Evolutionary conservation across 2,329 filamentous ascomycete genomes (phyloP).

Genomic region (Aspergillus niger): DNA sequence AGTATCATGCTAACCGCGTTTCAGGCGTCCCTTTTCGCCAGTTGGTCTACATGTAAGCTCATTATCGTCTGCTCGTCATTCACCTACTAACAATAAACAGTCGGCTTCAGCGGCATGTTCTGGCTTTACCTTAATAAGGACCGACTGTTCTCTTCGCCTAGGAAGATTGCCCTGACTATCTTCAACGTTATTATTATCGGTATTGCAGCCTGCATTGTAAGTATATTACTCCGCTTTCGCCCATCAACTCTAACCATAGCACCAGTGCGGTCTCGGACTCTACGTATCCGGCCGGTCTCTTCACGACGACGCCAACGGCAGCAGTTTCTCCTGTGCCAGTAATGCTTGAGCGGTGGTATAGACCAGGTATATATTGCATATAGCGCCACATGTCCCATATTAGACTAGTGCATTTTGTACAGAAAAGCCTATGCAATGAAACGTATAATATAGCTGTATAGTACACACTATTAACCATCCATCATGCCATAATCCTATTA

Average conservation of each 20-base stretch:
- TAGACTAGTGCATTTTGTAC: not conserved
- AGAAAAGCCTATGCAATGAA: not conserved
- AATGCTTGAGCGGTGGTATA: slow-evolving; percentile 14
- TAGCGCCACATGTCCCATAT: not conserved
- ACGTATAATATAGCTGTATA: not conserved
- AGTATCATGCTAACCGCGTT: slow-evolving; percentile 22
- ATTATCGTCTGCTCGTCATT: no score
- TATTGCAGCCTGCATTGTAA: slow-evolving; percentile 21
- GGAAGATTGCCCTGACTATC: slow-evolving; percentile 25
- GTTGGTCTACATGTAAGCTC: slow-evolving; percentile 61
- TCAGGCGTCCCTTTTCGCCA: slow-evolving; percentile 58
- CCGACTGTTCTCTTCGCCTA: slow-evolving; percentile 23
- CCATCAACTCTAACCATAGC: slow-evolving; percentile 4
- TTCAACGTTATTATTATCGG: slow-evolving; percentile 20
- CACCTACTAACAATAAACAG: slow-evolving; percentile 6
- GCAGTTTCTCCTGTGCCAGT: slow-evolving; percentile 34
- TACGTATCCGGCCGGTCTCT: slow-evolving; percentile 35
- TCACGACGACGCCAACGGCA: slow-evolving; percentile 27
- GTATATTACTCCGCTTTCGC: not conserved
- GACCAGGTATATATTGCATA: not conserved
- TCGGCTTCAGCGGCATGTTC: slow-evolving; percentile 29
- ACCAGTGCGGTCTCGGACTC: slow-evolving; percentile 34
- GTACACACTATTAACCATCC: not conserved
- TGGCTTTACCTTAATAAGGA: slow-evolving; percentile 32
- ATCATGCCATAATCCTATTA: no score